Conservation (phyloP, 805 yeast species). For the Teunomyces kruisii region DNA sequence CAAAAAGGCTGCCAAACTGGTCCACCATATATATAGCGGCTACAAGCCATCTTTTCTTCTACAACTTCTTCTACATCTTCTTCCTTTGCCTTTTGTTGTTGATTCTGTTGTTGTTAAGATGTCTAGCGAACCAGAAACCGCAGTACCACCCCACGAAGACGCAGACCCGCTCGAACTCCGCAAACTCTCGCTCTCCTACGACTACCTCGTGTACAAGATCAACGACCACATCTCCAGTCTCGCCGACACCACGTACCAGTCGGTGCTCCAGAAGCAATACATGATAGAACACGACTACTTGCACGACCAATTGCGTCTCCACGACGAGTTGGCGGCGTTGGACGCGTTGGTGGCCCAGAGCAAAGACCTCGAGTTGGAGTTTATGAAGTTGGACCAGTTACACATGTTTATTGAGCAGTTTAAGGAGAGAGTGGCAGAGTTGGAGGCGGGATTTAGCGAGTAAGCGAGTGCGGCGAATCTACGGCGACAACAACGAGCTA, state of each 20-base stretch:
- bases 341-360: conserved; percentile 45
- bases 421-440: conserved; percentile 13
- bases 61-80: no score
- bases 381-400: conserved; percentile 54
- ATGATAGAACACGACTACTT: conserved; percentile 20
- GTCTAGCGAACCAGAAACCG: not conserved
- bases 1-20: no score
- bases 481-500: no score
- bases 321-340: conserved; percentile 38
- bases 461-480: no score
- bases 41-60: no score
- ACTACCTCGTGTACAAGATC: conserved; percentile 63
- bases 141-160: not conserved
- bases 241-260: conserved; percentile 37
- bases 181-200: conserved; percentile 59
- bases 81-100: no score
- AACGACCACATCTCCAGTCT: conserved; percentile 52
- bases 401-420: conserved; percentile 29
- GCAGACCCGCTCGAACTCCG: conserved; percentile 63
- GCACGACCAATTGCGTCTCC: conserved; percentile 27
- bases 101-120: no score
- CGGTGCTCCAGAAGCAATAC: conserved; percentile 33
- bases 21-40: no score
- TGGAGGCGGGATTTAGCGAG: conserved; percentile 16
- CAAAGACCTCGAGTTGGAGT: conserved; percentile 50